Conservation (phyloP, 441 rosid genomes). For the Pelargonium cotyledonis region DNA sequence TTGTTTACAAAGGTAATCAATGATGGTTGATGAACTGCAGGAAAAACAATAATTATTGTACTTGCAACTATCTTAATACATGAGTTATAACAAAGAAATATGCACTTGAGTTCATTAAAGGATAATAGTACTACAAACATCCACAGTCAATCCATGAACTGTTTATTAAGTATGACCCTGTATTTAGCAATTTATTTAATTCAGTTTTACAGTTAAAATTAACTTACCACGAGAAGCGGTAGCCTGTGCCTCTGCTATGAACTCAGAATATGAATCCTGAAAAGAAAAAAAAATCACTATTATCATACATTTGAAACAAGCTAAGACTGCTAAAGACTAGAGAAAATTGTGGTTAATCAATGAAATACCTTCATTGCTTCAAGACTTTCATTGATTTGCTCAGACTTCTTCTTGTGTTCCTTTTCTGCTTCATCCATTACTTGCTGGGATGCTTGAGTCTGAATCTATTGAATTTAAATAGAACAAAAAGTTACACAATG, state of each 20-base stretch:
- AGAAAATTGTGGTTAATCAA: neutral
- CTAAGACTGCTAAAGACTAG: conserved; percentile 4
- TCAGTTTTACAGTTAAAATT: neutral
- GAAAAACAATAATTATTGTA: neutral
- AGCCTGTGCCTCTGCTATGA: conserved; percentile 37
- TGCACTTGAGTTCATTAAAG: neutral
- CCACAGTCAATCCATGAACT: neutral
- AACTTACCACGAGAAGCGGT: conserved; percentile 35
- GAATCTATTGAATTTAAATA: conserved; percentile 30
- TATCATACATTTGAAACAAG: neutral
- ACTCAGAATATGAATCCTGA: conserved; percentile 40
- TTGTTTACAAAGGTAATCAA: neutral
- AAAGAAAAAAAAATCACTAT: neutral
- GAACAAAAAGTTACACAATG: neutral
- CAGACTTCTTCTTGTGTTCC: conserved; percentile 39
- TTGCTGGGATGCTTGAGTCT: conserved; percentile 41
- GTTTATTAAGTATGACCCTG: neutral
- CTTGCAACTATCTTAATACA: neutral
- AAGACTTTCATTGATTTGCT: conserved; percentile 29
- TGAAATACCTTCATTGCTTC: conserved; percentile 37
- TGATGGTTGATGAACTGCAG: neutral
- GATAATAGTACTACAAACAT: neutral
- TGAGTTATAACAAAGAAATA: neutral
- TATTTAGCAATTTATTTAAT: neutral
- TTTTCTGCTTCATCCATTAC: conserved; percentile 41